phyloP scores from a whole-genome alignment of 768 basidiomycete species.

The Tulasnella sp. region DNA sequence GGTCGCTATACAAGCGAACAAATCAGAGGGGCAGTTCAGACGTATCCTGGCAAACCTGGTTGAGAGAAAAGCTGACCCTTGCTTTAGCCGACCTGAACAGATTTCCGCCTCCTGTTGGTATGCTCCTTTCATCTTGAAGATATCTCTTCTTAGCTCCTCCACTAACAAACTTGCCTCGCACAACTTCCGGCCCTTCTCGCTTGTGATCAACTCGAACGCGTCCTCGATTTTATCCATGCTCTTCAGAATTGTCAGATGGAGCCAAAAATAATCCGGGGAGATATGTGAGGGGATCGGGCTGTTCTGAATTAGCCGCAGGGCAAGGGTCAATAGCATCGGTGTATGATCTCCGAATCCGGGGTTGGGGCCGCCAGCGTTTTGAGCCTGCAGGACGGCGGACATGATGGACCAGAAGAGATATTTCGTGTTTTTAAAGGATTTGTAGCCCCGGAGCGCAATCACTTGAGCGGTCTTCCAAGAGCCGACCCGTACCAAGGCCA shows the following conservation, averaged over 20 bases:
- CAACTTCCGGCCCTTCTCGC: slow-evolving; percentile 53
- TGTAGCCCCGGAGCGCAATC: slow-evolving; percentile 70
- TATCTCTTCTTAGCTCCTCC: slow-evolving; percentile 62
- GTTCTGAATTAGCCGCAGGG: slow-evolving; percentile 50
- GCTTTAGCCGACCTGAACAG: slow-evolving; percentile 29
- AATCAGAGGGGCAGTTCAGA: neutral
- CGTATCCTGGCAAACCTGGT: too few species aligned
- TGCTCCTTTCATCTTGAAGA: slow-evolving; percentile 40
- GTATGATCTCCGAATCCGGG: slow-evolving; percentile 6
- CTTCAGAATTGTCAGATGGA: slow-evolving; percentile 58
- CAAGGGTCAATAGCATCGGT: slow-evolving; percentile 60
- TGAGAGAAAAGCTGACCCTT: slow-evolving; percentile 48
- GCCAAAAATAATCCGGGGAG: slow-evolving; percentile 63
- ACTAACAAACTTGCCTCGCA: slow-evolving; percentile 62
- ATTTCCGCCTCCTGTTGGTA: slow-evolving; percentile 48
- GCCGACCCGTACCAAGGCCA: slow-evolving; percentile 65
- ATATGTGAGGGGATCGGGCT: slow-evolving; percentile 46
- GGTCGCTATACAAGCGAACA: slow-evolving; percentile 40
- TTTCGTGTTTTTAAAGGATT: slow-evolving; percentile 65
- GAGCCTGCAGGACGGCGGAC: slow-evolving; percentile 56
- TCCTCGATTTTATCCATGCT: slow-evolving; percentile 57
- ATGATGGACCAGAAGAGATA: slow-evolving; percentile 79
- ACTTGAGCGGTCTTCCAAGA: slow-evolving; percentile 84
- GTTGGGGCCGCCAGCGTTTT: slow-evolving; percentile 10
- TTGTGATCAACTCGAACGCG: slow-evolving; percentile 54